phyloP scores from a whole-genome alignment of 768 basidiomycete species.

The Paxillus rubicundulus region DNA sequence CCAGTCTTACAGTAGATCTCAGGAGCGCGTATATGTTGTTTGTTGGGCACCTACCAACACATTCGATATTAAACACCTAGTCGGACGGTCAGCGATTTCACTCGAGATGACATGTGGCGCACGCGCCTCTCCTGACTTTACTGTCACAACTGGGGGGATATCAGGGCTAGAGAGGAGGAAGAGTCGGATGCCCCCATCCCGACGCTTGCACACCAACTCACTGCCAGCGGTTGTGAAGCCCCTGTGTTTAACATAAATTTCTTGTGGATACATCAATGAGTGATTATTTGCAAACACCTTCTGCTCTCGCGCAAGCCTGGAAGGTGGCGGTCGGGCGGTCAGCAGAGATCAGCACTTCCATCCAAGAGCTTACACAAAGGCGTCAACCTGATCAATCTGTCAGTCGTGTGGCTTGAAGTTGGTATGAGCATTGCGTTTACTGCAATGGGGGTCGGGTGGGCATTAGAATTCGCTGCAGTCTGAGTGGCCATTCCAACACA shows the following conservation, averaged over 20 bases:
- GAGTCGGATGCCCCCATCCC: background rate
- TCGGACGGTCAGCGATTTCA: background rate
- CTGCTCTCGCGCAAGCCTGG: slow-evolving; percentile 50
- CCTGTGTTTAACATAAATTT: slow-evolving; percentile 33
- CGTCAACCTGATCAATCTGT: slow-evolving; percentile 50
- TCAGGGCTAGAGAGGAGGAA: slow-evolving; percentile 44
- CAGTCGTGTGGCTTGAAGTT: background rate
- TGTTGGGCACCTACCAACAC: slow-evolving; percentile 46
- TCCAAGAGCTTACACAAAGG: slow-evolving; percentile 52
- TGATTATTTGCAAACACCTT: slow-evolving; percentile 40
- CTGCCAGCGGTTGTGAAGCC: slow-evolving; percentile 75
- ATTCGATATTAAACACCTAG: slow-evolving; percentile 69
- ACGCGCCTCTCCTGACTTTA: slow-evolving; percentile 58
- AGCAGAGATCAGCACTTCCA: background rate
- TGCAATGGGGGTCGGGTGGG: slow-evolving; percentile 57
- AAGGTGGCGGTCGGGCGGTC: background rate
- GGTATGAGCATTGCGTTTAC: slow-evolving; percentile 30
- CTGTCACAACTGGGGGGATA: slow-evolving; percentile 59
- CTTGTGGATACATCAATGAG: background rate
- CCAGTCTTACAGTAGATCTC: slow-evolving; percentile 50
- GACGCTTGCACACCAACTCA: slow-evolving; percentile 33
- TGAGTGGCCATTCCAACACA: slow-evolving; percentile 43
- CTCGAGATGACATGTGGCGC: background rate
- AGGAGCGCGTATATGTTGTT: background rate
- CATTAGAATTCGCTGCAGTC: slow-evolving; percentile 58